Evolutionary conservation across 177 flowering plant genomes (phyloP).

Genomic region (Vitis hybrid): DNA sequence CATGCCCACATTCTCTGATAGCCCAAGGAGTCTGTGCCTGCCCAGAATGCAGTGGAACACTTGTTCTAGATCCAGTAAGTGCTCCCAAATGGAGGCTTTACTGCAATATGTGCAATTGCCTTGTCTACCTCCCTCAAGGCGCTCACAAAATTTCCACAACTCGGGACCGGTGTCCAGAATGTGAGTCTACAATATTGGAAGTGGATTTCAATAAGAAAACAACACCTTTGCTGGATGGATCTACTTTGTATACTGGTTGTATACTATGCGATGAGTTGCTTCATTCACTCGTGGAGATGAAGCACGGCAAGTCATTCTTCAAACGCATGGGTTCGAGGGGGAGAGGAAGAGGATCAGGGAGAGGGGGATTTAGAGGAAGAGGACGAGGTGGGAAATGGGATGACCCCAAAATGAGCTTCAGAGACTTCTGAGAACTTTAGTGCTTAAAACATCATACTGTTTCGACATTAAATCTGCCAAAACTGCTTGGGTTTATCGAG

Average conservation of each 20-base stretch:
- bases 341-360: constrained; percentile 15
- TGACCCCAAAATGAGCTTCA: constrained; percentile 27
- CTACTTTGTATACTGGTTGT: constrained; percentile 74
- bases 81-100: constrained; percentile 91
- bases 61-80: constrained; percentile 92
- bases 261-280: constrained; percentile 93
- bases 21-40: constrained; percentile 97
- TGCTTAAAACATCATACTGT: no score
- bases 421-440: no score
- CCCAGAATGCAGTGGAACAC: constrained; percentile 90
- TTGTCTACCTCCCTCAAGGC: constrained; percentile 83
- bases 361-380: constrained; percentile 48
- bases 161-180: constrained; percentile 61
- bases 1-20: constrained; percentile 77
- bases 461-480: no score
- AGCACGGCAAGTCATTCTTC: constrained; percentile 75
- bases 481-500: no score
- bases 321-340: constrained; percentile 33
- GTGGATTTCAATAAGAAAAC: constrained; percentile 93
- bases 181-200: constrained; percentile 79
- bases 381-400: constrained; percentile 30
- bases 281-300: constrained; percentile 85
- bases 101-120: constrained; percentile 92
- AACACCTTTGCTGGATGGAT: constrained; percentile 82
- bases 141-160: constrained; percentile 86